phyloP scores from a whole-genome alignment of 2,329 filamentous ascomycete species.

The Paecilomyces sp. region DNA sequence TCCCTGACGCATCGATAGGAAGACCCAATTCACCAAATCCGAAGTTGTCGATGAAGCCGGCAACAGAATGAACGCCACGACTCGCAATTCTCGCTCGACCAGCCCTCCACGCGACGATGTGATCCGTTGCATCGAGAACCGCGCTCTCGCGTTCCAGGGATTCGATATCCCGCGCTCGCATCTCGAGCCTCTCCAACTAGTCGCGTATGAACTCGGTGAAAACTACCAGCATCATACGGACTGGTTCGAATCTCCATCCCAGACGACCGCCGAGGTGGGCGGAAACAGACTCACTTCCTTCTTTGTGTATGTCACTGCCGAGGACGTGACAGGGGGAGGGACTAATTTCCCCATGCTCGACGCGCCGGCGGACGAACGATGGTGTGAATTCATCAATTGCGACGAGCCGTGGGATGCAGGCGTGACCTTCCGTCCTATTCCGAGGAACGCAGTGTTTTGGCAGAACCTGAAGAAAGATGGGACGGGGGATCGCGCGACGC shows the following conservation, averaged over 20 bases:
- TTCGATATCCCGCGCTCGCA: constrained; percentile 29
- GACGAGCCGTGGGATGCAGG: constrained; percentile 42
- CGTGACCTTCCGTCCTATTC: constrained; percentile 42
- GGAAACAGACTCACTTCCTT: constrained; percentile 43
- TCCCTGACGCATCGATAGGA: constrained; percentile 20
- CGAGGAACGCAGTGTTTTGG: constrained; percentile 46
- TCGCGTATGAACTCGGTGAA: constrained; percentile 40
- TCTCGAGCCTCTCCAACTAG: constrained; percentile 44
- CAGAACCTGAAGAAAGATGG: constrained; percentile 37
- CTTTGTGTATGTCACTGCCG: constrained; percentile 41
- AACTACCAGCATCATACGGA: constrained; percentile 47
- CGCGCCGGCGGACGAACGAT: constrained; percentile 29
- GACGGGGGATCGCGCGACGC: constrained; percentile 35
- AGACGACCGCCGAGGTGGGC: constrained; percentile 31
- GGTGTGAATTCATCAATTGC: constrained; percentile 44
- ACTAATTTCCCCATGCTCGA: constrained; percentile 44
- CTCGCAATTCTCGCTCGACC: constrained; percentile 43
- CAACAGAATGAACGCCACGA: constrained; percentile 19
- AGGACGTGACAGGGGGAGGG: constrained; percentile 38
- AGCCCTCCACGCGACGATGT: constrained; percentile 37
- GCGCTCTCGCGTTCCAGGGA: constrained; percentile 42
- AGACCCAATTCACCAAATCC: constrained; percentile 40
- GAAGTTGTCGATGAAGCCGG: constrained; percentile 24
- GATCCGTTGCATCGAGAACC: constrained; percentile 42
- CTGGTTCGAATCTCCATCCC: constrained; percentile 40